Evolutionary conservation across 768 basidiomycete species (phyloP).

Genomic region (Mrakia gelida): DNA sequence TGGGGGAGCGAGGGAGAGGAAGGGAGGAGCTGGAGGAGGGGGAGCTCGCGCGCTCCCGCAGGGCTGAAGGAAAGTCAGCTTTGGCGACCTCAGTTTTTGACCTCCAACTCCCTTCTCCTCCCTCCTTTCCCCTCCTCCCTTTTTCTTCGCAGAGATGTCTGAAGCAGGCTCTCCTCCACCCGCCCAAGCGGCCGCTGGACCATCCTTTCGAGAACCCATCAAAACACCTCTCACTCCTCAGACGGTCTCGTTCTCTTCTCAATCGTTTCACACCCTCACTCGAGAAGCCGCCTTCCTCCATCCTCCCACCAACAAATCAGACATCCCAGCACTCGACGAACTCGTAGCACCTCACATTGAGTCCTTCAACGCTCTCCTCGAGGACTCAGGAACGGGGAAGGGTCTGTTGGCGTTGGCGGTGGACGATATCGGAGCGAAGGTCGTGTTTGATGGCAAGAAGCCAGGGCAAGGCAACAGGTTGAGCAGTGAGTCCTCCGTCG

Average conservation of each 20-base stretch:
- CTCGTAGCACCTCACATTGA: slow-evolving; percentile 91
- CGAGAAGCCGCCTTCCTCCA: slow-evolving; percentile 73
- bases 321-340: slow-evolving; percentile 78
- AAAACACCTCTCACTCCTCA: slow-evolving; percentile 20
- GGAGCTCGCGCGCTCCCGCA: too few relatives aligned
- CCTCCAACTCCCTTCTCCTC: background rate
- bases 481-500: slow-evolving; percentile 57
- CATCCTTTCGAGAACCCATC: background rate
- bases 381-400: slow-evolving; percentile 70
- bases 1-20: too few relatives aligned
- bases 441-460: slow-evolving; percentile 78
- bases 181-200: too few relatives aligned
- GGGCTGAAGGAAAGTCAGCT: too few relatives aligned
- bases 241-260: slow-evolving; percentile 25
- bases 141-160: background rate
- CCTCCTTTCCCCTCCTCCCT: background rate
- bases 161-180: background rate
- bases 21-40: too few relatives aligned
- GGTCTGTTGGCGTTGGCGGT: slow-evolving; percentile 75
- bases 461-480: slow-evolving; percentile 71
- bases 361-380: slow-evolving; percentile 93
- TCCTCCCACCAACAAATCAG: slow-evolving; percentile 64
- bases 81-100: too few relatives aligned
- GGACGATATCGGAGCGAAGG: slow-evolving; percentile 80
- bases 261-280: slow-evolving; percentile 67